Evolutionary conservation across 1,284 basidiomycete species (phyloP).

Genomic region (Pascua guehoae): DNA sequence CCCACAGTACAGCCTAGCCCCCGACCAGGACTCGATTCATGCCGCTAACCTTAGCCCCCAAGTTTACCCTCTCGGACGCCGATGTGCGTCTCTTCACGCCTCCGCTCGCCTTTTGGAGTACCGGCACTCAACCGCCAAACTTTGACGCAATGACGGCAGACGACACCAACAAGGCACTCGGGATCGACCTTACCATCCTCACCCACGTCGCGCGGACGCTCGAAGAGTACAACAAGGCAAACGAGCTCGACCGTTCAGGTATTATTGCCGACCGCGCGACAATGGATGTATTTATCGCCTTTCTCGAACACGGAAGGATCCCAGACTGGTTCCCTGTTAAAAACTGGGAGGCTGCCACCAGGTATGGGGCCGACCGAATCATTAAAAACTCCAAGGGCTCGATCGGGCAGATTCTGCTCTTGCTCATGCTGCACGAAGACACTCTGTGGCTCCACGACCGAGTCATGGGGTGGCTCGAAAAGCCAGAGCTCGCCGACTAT

Average conservation of each 20-base stretch:
- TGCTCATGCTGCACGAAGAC: background rate
- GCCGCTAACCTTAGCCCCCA: background rate
- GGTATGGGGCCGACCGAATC: background rate
- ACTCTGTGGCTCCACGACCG: background rate
- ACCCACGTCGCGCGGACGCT: background rate
- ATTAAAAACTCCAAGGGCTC: background rate
- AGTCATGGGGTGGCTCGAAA: conserved; percentile 2
- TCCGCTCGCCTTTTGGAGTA: background rate
- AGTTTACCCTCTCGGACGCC: background rate
- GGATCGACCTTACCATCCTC: background rate
- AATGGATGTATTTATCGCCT: background rate
- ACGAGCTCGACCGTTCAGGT: background rate
- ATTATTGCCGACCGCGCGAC: background rate
- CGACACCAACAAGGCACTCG: background rate
- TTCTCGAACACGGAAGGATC: background rate
- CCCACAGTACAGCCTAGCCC: too few relatives aligned
- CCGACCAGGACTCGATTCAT: too few relatives aligned
- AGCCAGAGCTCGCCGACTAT: background rate
- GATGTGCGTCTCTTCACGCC: background rate
- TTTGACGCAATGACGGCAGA: background rate
- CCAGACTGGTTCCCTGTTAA: background rate
- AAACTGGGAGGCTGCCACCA: background rate
- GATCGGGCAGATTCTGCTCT: background rate
- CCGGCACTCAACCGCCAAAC: background rate
- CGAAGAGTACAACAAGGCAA: background rate